Evolutionary conservation across 2,329 filamentous ascomycete genomes (phyloP).

Genomic region (Fusarium marasasianum): DNA sequence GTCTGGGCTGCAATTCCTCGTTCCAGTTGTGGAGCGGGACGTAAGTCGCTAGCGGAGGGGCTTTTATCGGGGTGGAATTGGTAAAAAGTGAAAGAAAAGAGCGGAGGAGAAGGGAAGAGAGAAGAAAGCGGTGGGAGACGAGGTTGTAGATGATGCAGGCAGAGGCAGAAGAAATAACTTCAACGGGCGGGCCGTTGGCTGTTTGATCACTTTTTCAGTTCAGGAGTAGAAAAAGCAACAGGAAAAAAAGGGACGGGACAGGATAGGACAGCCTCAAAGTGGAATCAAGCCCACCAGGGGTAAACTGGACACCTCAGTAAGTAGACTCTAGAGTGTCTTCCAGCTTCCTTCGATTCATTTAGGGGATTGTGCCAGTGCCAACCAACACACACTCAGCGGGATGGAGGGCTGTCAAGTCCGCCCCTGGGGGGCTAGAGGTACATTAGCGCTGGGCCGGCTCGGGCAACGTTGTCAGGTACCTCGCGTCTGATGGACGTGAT

Average conservation of each 20-base stretch:
- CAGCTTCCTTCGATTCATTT: constrained; percentile 30
- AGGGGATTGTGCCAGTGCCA: neutral
- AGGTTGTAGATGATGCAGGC: neutral
- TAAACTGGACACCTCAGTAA: neutral
- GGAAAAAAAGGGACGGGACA: constrained; percentile 25
- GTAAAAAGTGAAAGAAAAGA: constrained; percentile 15
- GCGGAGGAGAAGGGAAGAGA: constrained; percentile 8
- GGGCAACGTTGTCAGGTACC: constrained; percentile 32
- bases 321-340: constrained; percentile 12
- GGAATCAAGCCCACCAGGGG: constrained; percentile 27
- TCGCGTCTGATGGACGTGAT: constrained; percentile 22
- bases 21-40: constrained; percentile 37
- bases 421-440: constrained; percentile 20
- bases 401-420: constrained; percentile 40
- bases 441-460: constrained; percentile 32
- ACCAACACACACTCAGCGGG: constrained; percentile 9
- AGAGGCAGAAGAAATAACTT: constrained; percentile 13
- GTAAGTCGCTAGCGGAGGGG: constrained; percentile 26
- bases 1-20: constrained; percentile 24
- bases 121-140: constrained; percentile 5
- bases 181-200: constrained; percentile 7
- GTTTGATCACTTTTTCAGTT: constrained; percentile 29
- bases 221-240: constrained; percentile 27
- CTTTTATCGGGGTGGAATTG: constrained; percentile 17
- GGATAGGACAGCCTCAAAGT: constrained; percentile 24